phyloP scores from a whole-genome alignment of 805 yeast genomes.

The Nakazawaea sp. region DNA sequence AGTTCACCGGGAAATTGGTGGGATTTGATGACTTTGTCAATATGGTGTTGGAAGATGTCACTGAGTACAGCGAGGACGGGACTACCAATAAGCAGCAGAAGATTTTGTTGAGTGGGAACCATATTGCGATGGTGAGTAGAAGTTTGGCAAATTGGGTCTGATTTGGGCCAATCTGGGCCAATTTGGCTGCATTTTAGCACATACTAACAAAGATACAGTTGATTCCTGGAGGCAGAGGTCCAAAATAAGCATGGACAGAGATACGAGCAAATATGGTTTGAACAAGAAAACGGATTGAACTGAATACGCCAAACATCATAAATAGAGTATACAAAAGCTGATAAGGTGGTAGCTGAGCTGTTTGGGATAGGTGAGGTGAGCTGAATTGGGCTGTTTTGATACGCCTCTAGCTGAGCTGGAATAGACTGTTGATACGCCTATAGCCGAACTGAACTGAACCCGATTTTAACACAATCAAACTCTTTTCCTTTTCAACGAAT shows the following conservation, averaged over 20 bases:
- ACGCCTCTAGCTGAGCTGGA: too few relatives aligned
- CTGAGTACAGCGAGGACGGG: constrained; percentile 46
- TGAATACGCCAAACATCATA: too few relatives aligned
- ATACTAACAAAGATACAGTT: constrained; percentile 13
- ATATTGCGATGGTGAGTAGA: constrained; percentile 57
- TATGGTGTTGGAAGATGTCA: constrained; percentile 78
- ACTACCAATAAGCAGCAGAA: constrained; percentile 40
- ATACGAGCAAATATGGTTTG: neutral
- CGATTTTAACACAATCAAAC: too few relatives aligned
- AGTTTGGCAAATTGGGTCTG: neutral
- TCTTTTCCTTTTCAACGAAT: constrained; percentile 9
- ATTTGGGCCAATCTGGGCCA: too few relatives aligned
- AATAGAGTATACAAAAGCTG: too few relatives aligned
- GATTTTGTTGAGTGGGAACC: constrained; percentile 67
- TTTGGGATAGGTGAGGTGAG: too few relatives aligned
- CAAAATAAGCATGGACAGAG: constrained; percentile 11
- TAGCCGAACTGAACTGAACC: too few relatives aligned
- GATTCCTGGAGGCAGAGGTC: constrained; percentile 43
- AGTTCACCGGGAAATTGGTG: constrained; percentile 79
- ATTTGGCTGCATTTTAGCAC: too few relatives aligned
- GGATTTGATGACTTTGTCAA: constrained; percentile 97
- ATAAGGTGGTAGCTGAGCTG: too few relatives aligned
- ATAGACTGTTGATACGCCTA: too few relatives aligned
- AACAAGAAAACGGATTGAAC: too few relatives aligned
- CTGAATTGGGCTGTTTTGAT: too few relatives aligned